Percentiles rank a stretch among this genome's conserved stretches.
Evolutionary conservation across 129 eudicot genomes (phyloP).

Genomic region (Arctium minus): DNA sequence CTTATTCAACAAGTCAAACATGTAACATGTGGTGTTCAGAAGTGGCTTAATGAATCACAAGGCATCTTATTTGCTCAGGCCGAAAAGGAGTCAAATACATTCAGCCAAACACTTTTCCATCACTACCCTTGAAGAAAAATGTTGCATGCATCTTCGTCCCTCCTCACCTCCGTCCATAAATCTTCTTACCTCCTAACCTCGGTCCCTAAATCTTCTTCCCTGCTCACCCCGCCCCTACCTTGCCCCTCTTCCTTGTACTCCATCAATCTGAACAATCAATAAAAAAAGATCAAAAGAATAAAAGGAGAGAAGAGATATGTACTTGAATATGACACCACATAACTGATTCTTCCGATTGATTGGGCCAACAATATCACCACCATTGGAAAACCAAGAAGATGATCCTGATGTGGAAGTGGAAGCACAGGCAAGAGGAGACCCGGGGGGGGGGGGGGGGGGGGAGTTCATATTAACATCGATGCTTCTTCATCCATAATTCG

Average conservation of each 20-base stretch:
- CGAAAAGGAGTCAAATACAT: not conserved
- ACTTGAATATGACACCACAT: not conserved
- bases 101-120: not conserved
- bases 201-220: not conserved
- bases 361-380: not conserved
- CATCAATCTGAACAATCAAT: too few species aligned
- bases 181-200: too few species aligned
- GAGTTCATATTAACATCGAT: too few species aligned
- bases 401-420: not conserved
- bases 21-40: not conserved
- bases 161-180: not conserved
- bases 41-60: not conserved
- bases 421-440: not conserved
- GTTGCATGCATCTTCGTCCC: not conserved
- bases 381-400: not conserved
- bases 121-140: too few species aligned
- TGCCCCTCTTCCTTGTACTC: not conserved
- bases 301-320: not conserved
- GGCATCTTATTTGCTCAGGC: not conserved
- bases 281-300: too few species aligned
- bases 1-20: not conserved
- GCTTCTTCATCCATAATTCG: not conserved
- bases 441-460: not conserved
- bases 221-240: not conserved
- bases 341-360: not conserved